phyloP scores from a whole-genome alignment of 2,329 filamentous ascomycete genomes.

The Alternaria novae-zelandiae region DNA sequence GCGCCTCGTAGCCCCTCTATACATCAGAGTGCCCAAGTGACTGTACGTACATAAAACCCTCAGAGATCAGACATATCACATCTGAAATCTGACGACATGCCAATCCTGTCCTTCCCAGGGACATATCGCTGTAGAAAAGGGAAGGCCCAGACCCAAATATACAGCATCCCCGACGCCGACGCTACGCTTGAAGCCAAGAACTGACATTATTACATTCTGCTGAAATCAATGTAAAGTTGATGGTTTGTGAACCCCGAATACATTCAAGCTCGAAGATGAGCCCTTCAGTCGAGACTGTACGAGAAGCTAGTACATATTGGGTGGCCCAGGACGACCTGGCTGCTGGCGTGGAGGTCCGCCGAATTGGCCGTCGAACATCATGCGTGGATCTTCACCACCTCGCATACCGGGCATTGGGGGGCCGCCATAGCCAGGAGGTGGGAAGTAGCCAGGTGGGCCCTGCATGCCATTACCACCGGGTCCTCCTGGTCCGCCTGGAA shows the following conservation, averaged over 20 bases:
- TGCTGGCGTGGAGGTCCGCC: conserved; percentile 38
- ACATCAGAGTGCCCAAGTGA: neutral
- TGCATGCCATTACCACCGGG: conserved; percentile 40
- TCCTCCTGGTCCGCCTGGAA: conserved; percentile 35
- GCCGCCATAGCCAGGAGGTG: conserved; percentile 40
- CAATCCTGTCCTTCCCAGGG: neutral
- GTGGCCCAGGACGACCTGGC: conserved; percentile 38
- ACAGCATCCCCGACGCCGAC: conserved; percentile 9
- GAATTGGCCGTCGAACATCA: conserved; percentile 48
- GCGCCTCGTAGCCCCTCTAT: neutral
- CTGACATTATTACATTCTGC: conserved; percentile 1
- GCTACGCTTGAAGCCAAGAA: conserved; percentile 6
- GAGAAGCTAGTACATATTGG: conserved; percentile 40
- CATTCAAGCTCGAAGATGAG: neutral
- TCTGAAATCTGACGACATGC: neutral
- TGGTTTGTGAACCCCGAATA: neutral
- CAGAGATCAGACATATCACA: neutral
- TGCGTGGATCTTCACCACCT: conserved; percentile 43
- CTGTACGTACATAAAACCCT: neutral
- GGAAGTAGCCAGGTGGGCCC: conserved; percentile 46
- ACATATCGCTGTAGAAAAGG: neutral
- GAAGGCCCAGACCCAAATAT: conserved; percentile 2
- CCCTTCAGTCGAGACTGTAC: neutral
- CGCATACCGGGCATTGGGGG: conserved; percentile 40
- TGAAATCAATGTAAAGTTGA: conserved; percentile 3